These are phyloP conservation scores for Penicillium manginii DNA, from an alignment of 495 filamentous ascomycete species.

Conservation along the genomic window DNA sequence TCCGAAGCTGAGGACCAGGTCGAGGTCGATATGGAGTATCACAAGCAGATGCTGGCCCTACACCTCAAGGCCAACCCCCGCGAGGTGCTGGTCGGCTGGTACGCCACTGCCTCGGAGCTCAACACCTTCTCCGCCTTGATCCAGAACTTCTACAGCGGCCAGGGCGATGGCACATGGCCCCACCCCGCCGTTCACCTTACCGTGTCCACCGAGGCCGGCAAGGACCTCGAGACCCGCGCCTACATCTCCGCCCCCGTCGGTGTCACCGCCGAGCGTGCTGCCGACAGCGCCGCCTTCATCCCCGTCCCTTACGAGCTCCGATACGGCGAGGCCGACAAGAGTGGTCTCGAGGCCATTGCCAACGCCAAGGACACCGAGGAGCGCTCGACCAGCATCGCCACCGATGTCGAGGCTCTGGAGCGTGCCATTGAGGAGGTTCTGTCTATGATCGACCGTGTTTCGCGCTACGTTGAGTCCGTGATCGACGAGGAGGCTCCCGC, in stretches of 20 bases:
- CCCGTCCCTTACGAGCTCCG: constrained; percentile 92
- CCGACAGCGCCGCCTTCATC: constrained; percentile 94
- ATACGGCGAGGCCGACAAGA: constrained; percentile 89
- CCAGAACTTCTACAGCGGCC: constrained; percentile 98
- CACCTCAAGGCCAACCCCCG: constrained; percentile 92
- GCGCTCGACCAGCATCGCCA: constrained; percentile 69
- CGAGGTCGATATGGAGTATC: constrained; percentile 99
- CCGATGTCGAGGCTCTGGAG: constrained; percentile 87
- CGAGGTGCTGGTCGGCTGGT: constrained; percentile 96
- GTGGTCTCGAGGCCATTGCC: constrained; percentile 83
- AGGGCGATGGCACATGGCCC: constrained; percentile 94
- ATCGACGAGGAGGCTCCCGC: constrained; percentile 69
- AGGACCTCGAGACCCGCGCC: constrained; percentile 81
- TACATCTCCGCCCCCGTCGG: constrained; percentile 96
- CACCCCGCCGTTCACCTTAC: constrained; percentile 96
- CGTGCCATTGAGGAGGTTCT: constrained; percentile 82
- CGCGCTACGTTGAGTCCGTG: constrained; percentile 85
- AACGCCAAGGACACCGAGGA: constrained; percentile 79
- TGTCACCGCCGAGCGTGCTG: constrained; percentile 89
- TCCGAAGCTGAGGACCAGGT: constrained; percentile 98
- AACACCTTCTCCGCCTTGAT: constrained; percentile 98
- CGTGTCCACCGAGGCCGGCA: constrained; percentile 81
- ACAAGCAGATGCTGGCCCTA: constrained; percentile 96
- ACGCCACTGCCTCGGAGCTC: constrained; percentile 91
- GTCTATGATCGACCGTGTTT: constrained; percentile 85